These are phyloP conservation scores for Isabelozyma pseudorhagii DNA, from an alignment of 805 yeast species.

Conservation along the genomic window DNA sequence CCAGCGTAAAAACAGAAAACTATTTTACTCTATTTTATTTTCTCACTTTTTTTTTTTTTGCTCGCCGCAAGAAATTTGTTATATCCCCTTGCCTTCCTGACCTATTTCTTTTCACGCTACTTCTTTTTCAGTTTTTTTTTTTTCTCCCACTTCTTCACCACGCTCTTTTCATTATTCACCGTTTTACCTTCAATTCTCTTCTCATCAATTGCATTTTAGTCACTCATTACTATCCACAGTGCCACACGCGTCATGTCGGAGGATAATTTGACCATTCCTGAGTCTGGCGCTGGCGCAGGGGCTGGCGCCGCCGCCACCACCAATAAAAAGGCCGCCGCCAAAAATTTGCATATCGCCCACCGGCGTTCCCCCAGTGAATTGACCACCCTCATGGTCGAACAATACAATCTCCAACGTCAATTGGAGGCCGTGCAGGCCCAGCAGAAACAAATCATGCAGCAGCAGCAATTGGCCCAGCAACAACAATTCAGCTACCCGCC, in stretches of 20 bases:
- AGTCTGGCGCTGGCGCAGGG: slow-evolving; percentile 5
- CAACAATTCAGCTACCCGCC: slow-evolving; percentile 24
- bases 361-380: slow-evolving; percentile 94
- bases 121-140: neutral
- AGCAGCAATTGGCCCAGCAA: slow-evolving; percentile 40
- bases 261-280: slow-evolving; percentile 2
- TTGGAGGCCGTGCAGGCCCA: slow-evolving; percentile 89
- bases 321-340: slow-evolving; percentile 23
- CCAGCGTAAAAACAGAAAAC: neutral
- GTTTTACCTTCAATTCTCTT: neutral
- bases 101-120: neutral
- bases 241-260: neutral
- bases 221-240: neutral
- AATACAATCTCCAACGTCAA: slow-evolving; percentile 84
- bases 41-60: neutral
- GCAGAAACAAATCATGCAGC: slow-evolving; percentile 83
- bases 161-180: neutral
- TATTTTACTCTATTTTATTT: neutral
- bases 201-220: neutral
- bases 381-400: slow-evolving; percentile 91
- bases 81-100: neutral
- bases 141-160: neutral
- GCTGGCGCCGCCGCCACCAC: slow-evolving; percentile 1
- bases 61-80: neutral
- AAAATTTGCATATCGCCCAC: slow-evolving; percentile 84